Evolutionary conservation across 371 early-diverging fungal species (phyloP).

Genomic region (Funneliformis caledonium): DNA sequence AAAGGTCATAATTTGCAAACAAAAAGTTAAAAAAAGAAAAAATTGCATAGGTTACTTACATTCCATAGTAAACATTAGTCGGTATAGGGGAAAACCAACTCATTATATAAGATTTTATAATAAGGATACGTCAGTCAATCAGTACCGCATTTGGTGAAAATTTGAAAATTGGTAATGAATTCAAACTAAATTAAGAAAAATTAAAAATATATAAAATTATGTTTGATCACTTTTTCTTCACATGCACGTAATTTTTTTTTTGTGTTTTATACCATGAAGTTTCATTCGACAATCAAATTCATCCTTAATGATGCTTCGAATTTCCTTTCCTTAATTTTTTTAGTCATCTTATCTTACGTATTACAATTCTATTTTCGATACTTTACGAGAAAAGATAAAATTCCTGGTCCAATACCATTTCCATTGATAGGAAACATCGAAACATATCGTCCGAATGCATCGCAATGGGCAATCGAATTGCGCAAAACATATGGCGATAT

Average conservation of each 20-base stretch:
- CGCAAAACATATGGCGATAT: slow-evolving; percentile 29
- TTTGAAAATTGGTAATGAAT: too few species aligned
- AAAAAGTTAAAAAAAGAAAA: too few species aligned
- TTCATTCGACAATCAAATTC: not conserved
- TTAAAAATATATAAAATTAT: not conserved
- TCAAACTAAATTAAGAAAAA: not conserved
- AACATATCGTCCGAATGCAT: not conserved
- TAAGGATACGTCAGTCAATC: too few species aligned
- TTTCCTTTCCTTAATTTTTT: not conserved
- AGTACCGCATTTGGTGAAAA: too few species aligned
- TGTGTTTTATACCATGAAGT: too few species aligned
- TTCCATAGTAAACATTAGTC: too few species aligned
- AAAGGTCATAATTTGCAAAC: too few species aligned
- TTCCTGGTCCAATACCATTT: slow-evolving; percentile 28
- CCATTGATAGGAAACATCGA: slow-evolving; percentile 28
- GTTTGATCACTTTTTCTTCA: too few species aligned
- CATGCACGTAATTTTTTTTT: too few species aligned
- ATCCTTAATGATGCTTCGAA: not conserved
- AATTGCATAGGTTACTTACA: too few species aligned
- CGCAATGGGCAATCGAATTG: not conserved
- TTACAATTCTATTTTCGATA: slow-evolving; percentile 19
- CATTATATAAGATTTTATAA: too few species aligned
- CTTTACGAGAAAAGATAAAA: slow-evolving; percentile 21
- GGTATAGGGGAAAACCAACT: too few species aligned
- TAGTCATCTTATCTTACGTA: not conserved